Evolutionary conservation across 2,329 filamentous ascomycete genomes (phyloP).

Genomic region (Hymenoscyphus fraxineus): DNA sequence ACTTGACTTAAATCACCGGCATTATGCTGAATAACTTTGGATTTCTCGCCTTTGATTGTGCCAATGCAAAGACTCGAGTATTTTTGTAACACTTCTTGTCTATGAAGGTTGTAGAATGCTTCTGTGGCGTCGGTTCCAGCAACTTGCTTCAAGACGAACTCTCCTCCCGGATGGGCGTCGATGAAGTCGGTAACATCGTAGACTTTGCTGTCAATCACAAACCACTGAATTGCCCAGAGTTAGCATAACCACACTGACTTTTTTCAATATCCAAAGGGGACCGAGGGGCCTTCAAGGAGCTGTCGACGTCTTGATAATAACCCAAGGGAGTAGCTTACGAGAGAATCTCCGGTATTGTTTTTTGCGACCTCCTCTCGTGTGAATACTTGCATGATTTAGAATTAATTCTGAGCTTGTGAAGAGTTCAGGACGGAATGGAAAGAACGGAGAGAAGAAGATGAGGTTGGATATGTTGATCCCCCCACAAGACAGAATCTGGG

Average conservation of each 20-base stretch:
- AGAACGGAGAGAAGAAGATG: not conserved
- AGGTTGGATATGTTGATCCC: not conserved
- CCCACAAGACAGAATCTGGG: conserved; percentile 1
- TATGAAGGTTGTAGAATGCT: conserved; percentile 88
- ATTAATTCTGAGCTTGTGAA: not conserved
- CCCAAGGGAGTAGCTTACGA: conserved; percentile 6
- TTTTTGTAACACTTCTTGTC: conserved; percentile 82
- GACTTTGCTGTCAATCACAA: conserved; percentile 81
- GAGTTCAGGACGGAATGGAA: not conserved
- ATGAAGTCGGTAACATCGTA: conserved; percentile 85
- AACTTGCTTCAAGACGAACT: conserved; percentile 74
- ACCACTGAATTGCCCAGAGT: conserved; percentile 56
- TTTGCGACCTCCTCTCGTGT: conserved; percentile 66
- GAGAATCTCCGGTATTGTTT: conserved; percentile 65
- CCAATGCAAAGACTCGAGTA: conserved; percentile 74
- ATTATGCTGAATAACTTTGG: conserved; percentile 66
- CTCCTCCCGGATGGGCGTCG: conserved; percentile 76
- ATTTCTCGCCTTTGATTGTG: conserved; percentile 68
- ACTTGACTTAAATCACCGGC: conserved; percentile 71
- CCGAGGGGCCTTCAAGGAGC: not conserved
- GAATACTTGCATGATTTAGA: conserved; percentile 31
- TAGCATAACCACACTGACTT: not conserved
- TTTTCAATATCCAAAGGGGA: not conserved
- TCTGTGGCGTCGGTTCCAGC: conserved; percentile 77
- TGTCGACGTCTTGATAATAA: not conserved